These are phyloP conservation scores for Ceratocystis huliohia DNA, from an alignment of 2,329 filamentous ascomycete species.

Conservation along the genomic window DNA sequence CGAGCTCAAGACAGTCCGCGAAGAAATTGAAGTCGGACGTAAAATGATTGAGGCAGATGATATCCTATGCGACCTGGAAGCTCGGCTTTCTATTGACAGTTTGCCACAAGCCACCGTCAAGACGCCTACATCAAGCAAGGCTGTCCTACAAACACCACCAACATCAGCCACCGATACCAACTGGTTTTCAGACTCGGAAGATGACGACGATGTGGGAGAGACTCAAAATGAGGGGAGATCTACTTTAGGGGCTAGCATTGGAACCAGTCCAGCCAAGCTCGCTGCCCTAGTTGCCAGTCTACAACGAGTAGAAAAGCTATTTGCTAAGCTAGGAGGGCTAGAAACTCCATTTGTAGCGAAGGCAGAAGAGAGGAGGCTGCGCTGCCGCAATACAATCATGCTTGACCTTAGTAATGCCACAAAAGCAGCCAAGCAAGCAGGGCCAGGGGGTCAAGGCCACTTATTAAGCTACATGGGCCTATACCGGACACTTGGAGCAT, in stretches of 20 bases:
- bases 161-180: conserved; percentile 21
- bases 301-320: conserved; percentile 35
- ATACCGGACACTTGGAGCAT: conserved; percentile 41
- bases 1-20: conserved; percentile 54
- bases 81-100: conserved; percentile 43
- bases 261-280: conserved; percentile 27
- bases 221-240: conserved; percentile 22
- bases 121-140: conserved; percentile 26
- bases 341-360: conserved; percentile 39
- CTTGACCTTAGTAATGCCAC: conserved; percentile 42
- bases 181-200: conserved; percentile 23
- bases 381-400: conserved; percentile 44
- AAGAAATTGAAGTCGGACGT: conserved; percentile 48
- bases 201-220: conserved; percentile 25
- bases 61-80: conserved; percentile 50
- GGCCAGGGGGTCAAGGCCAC: conserved; percentile 32
- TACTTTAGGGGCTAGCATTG: conserved; percentile 21
- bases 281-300: conserved; percentile 33
- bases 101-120: conserved; percentile 22
- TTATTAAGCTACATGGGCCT: conserved; percentile 41
- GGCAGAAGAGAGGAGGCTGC: conserved; percentile 38
- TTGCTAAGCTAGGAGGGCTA: conserved; percentile 37
- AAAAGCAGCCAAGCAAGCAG: conserved; percentile 34
- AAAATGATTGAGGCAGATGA: conserved; percentile 56
- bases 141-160: conserved; percentile 21